A percentile compares a stretch with the other conserved stretches of the same genome.
Evolutionary conservation across 192 early-diverging fungal species (phyloP).

Genomic region (Entophlyctis luteolus): DNA sequence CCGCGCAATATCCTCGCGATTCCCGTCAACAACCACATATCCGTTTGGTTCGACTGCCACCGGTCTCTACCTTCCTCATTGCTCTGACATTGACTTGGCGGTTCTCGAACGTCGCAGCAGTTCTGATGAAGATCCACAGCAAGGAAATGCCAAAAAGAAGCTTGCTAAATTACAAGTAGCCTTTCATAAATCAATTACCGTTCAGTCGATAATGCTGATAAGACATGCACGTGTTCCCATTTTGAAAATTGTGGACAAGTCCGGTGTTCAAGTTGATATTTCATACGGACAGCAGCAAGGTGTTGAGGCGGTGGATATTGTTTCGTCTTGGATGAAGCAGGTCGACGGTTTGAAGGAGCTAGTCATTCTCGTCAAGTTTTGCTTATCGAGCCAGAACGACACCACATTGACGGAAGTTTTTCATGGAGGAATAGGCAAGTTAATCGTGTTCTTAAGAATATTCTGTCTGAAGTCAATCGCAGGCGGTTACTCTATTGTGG

Average conservation of each 20-base stretch:
- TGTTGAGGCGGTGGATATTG: not conserved
- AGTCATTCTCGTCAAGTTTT: constrained; percentile 16
- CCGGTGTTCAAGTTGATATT: constrained; percentile 16
- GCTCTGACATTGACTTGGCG: constrained; percentile 5
- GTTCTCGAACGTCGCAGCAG: not conserved
- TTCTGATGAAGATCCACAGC: not conserved
- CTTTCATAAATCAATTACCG: not conserved
- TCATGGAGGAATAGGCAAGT: constrained; percentile 17
- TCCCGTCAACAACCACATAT: not conserved
- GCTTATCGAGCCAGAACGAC: not conserved
- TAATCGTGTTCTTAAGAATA: not conserved
- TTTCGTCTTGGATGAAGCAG: not conserved
- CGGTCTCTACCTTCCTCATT: constrained; percentile 17
- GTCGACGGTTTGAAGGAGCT: constrained; percentile 7
- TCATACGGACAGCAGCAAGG: constrained; percentile 1
- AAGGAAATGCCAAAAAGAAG: constrained; percentile 1
- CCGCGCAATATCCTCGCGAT: not conserved
- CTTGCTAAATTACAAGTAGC: constrained; percentile 10
- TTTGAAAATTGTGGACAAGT: constrained; percentile 8
- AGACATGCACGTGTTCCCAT: constrained; percentile 13
- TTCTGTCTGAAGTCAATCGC: not conserved
- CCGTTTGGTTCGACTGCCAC: constrained; percentile 19
- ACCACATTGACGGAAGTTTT: constrained; percentile 16
- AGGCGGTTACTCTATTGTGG: constrained; percentile 14
- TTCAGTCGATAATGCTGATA: not conserved